Evolutionary conservation across 2,329 filamentous ascomycete species (phyloP), one percentile per base, ranked within the genome.

Genomic region (Colletotrichum zoysiae): DNA sequence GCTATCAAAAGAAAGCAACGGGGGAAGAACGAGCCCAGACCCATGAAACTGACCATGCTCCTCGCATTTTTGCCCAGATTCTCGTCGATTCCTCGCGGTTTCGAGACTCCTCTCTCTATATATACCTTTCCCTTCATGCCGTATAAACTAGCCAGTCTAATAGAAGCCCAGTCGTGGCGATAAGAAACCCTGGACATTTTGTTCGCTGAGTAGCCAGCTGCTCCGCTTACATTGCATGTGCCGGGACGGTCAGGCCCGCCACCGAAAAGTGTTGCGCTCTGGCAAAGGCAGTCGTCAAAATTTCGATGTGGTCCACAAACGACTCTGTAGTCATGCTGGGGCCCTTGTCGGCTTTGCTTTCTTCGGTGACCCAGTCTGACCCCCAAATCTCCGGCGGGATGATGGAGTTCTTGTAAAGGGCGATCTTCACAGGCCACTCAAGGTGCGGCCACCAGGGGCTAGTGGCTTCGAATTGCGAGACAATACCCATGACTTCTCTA

Each of bases 401-500:
- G 23, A 83, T 80, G 62, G 80, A 78, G 26, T 86, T 84, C 40
- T 90, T 87, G 78, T 87, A 87, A n/a, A 90, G 78, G 5, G 87
- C 88, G 59, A 90, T 88, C 12, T 86, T 84, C 64, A 90, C 81
- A 0, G 88, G 88, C 88, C 88, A 90, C 75, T 90, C 87, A 7
- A 90, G 82, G 74, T 89, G 87, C 44, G 86, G 84, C 88, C 88
- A 90, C 88, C 88, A 90, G 63, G 84, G 82, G 35, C 87, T 89
- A 59, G 88, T 86, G 2, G 85, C 83, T 76, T 89, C 86, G 77
- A 90, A 90, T 46, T 90, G 79, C 46, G 85, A 86, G 26, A 89
- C 85, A 33, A 92, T 85, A 26, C 91, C 90, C 77, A 89, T 87
- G 20, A 93, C 88, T 75, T 93, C 89, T 67, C 89, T 86, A 20